Percentiles rank a stretch among this genome's conserved stretches.
These are phyloP conservation scores for Triticum dicoccoides DNA, from an alignment of 176 grass and related monocot genomes.

Conservation along the genomic window DNA sequence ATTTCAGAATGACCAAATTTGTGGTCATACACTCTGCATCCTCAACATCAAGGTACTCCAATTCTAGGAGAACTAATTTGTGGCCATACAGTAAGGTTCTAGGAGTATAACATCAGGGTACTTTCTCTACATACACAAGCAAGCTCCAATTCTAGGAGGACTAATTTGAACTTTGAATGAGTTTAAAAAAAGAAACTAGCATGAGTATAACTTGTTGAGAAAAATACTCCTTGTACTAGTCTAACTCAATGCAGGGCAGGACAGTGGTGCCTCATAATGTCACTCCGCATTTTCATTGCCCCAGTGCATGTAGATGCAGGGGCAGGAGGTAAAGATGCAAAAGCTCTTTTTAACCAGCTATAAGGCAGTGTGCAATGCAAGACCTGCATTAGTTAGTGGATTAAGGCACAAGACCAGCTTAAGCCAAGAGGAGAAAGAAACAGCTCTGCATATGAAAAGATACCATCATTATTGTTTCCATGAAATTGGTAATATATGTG, in stretches of 20 bases:
- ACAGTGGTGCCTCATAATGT: constrained; percentile 38
- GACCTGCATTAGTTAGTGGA: constrained; percentile 61
- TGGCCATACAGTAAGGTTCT: no score
- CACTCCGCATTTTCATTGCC: constrained; percentile 57
- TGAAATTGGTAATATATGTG: background rate
- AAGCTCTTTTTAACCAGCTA: constrained; percentile 61
- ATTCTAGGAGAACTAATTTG: no score
- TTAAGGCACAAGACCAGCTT: constrained; percentile 54
- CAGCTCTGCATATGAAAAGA: constrained; percentile 37
- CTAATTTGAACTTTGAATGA: no score
- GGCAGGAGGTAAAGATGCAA: constrained; percentile 24
- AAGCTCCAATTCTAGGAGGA: no score
- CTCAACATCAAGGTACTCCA: no score
- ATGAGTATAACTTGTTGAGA: no score
- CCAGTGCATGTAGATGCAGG: constrained; percentile 32
- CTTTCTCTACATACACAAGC: no score
- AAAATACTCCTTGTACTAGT: no score
- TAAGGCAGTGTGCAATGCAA: constrained; percentile 47
- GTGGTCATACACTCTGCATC: no score
- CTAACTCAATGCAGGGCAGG: background rate
- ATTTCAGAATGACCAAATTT: no score
- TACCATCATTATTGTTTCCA: constrained; percentile 37
- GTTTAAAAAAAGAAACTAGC: no score
- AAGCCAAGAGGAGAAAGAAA: constrained; percentile 3
- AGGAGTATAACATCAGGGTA: no score